Evolutionary conservation across 2,329 filamentous ascomycete species (phyloP), one percentile per base, ranked within the genome.

Genomic region (Sphaerulina musiva): DNA sequence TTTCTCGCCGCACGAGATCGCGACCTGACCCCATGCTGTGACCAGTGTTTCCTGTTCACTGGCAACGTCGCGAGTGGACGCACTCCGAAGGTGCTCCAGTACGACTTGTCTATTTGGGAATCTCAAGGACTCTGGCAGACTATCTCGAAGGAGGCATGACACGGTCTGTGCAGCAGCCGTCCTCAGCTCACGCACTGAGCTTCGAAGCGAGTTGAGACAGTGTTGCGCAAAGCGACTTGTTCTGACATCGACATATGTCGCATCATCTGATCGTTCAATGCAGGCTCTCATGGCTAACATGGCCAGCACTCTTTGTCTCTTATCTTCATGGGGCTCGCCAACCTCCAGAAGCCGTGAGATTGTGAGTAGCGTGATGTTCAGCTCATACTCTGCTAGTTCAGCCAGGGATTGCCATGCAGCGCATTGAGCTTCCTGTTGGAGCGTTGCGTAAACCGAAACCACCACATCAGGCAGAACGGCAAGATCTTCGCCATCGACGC

Each of bases 1-100:
- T 59, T 92, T 83, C 58, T 93, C 88, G 12, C 82, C 80, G 43
- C 87, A 85, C 8, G 85, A 78, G 54, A 81, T 79, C 57, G 89
- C 92, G 46, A 95, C 77, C 66, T 89, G 85, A n/a, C 87, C 86
- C 81, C 92, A 90, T 11, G 88, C 86, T 71, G 93, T 76, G 54
- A 97, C 85, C 59, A 88, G 85, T 14, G 89, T 91, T 70, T 97
- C 92, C 48, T 90, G 85, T 43, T 91, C 73, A 56, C 83, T 78
- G 4, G 83, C 71, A 6, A 82, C 76, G 51, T 83, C 80, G 54
- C 84, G 84, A 45, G 88, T 84, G 0, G 86, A 88, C 9, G 95
- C 76, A 3, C 77, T 80, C 59, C 84, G 85, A 8, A 97, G 74
- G 62, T 87, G 81, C 31, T 85, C 80, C 6, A 96, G 75, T 1